Percentiles rank a stretch among this genome's conserved stretches.
These are phyloP conservation scores for Trematosphaeria pertusa DNA, from an alignment of 2,329 filamentous ascomycete genomes.

Conservation along the genomic window DNA sequence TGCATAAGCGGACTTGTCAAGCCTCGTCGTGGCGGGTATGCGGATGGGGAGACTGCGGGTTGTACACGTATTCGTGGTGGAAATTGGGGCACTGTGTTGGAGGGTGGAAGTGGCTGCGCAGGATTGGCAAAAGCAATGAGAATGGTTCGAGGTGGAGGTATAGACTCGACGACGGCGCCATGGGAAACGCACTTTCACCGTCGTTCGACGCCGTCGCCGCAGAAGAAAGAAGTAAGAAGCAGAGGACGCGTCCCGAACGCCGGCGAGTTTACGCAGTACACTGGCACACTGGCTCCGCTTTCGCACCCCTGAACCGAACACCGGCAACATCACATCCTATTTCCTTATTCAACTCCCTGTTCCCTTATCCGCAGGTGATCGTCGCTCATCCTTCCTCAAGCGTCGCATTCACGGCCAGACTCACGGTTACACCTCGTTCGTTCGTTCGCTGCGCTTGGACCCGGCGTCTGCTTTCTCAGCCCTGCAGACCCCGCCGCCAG, in stretches of 20 bases:
- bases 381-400: constrained; percentile 13
- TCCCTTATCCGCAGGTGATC: too few species aligned
- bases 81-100: too few species aligned
- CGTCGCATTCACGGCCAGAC: too few species aligned
- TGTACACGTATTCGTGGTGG: neutral
- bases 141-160: neutral
- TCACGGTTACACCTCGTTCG: too few species aligned
- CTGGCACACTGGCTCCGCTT: too few species aligned
- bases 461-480: constrained; percentile 21
- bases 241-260: too few species aligned
- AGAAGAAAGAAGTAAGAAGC: too few species aligned
- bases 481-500: constrained; percentile 24
- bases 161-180: neutral
- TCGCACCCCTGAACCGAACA: too few species aligned
- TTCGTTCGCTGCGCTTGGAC: constrained; percentile 12
- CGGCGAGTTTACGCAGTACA: too few species aligned
- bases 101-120: neutral
- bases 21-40: constrained; percentile 11
- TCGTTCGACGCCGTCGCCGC: neutral
- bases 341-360: too few species aligned
- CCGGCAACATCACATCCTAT: too few species aligned
- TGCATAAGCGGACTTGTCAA: constrained; percentile 23
- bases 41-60: too few species aligned
- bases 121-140: neutral
- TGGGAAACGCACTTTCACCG: neutral